phyloP scores from a whole-genome alignment of 2,329 filamentous ascomycete genomes.

The Diaporthe citrichinensis region DNA sequence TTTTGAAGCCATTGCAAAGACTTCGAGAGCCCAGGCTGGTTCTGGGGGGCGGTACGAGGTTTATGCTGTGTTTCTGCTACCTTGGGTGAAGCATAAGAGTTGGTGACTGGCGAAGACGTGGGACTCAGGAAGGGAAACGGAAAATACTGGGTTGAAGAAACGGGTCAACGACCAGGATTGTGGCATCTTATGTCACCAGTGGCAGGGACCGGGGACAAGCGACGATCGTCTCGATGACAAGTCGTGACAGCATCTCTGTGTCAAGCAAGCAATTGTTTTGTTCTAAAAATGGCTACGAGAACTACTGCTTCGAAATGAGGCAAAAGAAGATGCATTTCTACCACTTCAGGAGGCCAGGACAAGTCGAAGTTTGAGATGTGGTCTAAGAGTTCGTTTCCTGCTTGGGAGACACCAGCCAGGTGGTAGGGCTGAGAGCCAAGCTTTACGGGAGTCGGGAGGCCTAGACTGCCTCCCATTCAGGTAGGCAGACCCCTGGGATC shows the following conservation, averaged over 20 bases:
- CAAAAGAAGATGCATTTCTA: not conserved
- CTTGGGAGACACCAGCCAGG: slow-evolving; percentile 1
- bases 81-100: not conserved
- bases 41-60: too few species aligned
- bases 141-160: not conserved
- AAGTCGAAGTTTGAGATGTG: not conserved
- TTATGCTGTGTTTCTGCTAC: too few species aligned
- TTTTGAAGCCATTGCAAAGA: slow-evolving; percentile 13
- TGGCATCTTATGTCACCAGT: not conserved
- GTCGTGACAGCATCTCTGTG: not conserved
- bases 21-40: not conserved
- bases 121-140: not conserved
- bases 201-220: not conserved
- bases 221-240: not conserved
- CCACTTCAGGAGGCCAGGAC: not conserved
- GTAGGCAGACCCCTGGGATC: slow-evolving; percentile 36
- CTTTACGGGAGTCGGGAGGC: slow-evolving; percentile 26
- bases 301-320: not conserved
- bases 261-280: not conserved
- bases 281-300: not conserved
- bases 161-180: not conserved
- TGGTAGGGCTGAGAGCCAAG: slow-evolving; percentile 37
- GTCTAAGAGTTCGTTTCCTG: not conserved
- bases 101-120: not conserved
- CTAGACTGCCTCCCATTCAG: slow-evolving; percentile 18